These are phyloP conservation scores for Halteria grandinella DNA, from an alignment of 73 alveolate species.

Conservation along the genomic window DNA sequence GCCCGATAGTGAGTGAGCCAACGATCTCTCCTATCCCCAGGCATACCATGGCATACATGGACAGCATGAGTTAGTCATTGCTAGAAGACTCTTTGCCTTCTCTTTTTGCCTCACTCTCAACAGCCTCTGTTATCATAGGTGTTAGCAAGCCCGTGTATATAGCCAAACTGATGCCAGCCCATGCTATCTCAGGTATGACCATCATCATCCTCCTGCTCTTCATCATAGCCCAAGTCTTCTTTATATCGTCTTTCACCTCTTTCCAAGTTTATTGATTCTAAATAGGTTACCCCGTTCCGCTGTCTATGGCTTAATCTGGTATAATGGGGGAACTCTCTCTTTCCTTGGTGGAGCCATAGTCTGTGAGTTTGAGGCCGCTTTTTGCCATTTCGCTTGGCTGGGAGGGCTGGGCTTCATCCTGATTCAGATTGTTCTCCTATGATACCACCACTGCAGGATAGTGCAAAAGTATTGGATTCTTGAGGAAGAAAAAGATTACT, in stretches of 20 bases:
- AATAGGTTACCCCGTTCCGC: too few species aligned
- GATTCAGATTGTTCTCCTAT: too few species aligned
- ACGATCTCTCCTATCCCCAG: conserved; percentile 7
- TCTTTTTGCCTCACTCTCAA: background rate
- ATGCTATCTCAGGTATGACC: background rate
- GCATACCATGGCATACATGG: conserved; percentile 11
- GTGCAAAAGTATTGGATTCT: background rate
- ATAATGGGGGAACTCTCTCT: too few species aligned
- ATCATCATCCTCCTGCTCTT: background rate
- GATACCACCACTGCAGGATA: too few species aligned
- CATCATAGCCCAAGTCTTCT: too few species aligned
- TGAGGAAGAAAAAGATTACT: conserved; percentile 10
- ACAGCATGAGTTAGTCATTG: conserved; percentile 5
- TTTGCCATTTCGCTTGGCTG: too few species aligned
- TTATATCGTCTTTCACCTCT: too few species aligned
- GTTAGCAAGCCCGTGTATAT: conserved; percentile 3
- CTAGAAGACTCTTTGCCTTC: background rate
- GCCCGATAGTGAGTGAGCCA: background rate
- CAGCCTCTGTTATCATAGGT: conserved; percentile 18
- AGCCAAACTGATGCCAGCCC: conserved; percentile 39
- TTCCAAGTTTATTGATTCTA: too few species aligned
- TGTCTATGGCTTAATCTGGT: too few species aligned
- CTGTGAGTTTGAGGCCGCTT: too few species aligned
- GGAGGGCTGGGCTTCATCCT: too few species aligned
- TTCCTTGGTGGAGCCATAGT: too few species aligned